phyloP scores from a whole-genome alignment of 257 asterid genomes.

The Paulownia fortunei region DNA sequence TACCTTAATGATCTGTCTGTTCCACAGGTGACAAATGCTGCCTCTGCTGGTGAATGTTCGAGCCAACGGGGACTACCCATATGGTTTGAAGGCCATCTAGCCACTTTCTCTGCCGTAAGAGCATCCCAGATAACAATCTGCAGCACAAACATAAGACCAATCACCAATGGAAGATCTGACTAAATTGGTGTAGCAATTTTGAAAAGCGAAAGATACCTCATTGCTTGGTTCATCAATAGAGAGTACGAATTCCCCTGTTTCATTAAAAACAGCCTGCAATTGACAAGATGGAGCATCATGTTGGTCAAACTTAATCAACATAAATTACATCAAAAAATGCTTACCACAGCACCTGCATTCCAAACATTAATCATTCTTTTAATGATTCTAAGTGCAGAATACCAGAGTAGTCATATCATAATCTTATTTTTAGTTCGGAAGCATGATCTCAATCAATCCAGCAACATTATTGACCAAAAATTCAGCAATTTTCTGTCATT shows the following conservation, averaged over 20 bases:
- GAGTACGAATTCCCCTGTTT: constrained; percentile 74
- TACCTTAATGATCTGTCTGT: constrained; percentile 73
- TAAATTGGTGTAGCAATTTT: background rate
- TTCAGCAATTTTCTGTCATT: background rate
- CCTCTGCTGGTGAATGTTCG: constrained; percentile 75
- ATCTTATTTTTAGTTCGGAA: background rate
- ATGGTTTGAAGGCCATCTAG: constrained; percentile 83
- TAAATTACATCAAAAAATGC: background rate
- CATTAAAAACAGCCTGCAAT: constrained; percentile 76
- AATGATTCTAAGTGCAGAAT: background rate
- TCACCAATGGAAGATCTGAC: constrained; percentile 7
- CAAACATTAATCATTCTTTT: background rate
- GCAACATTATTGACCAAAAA: background rate
- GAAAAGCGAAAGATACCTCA: constrained; percentile 50
- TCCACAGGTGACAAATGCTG: constrained; percentile 76
- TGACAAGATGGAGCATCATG: background rate
- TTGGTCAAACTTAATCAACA: background rate
- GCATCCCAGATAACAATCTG: constrained; percentile 89
- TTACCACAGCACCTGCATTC: background rate
- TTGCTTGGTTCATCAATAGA: constrained; percentile 64
- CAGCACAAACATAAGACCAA: constrained; percentile 17
- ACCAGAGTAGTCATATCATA: background rate
- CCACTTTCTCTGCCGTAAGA: constrained; percentile 73
- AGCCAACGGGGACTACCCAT: constrained; percentile 83
- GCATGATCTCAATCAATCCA: background rate